phyloP scores from a whole-genome alignment of 176 grass and related monocot genomes.

The Paspalum notatum region DNA sequence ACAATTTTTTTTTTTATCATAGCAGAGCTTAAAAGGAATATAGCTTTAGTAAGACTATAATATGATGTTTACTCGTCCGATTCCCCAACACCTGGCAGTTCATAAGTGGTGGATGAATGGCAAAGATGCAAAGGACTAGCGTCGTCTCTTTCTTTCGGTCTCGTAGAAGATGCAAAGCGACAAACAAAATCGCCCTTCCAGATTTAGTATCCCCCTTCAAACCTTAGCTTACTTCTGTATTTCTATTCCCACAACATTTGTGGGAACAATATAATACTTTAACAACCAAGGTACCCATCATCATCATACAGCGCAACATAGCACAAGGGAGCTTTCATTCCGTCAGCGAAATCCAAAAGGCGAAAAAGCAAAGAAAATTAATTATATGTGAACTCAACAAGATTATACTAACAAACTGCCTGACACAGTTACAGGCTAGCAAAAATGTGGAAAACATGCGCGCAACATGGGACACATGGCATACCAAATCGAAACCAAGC shows the following conservation, averaged over 20 bases:
- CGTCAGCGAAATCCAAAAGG: background rate
- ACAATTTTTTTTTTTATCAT: background rate
- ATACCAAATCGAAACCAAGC: background rate
- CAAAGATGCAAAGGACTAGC: background rate
- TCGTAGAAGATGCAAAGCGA: background rate
- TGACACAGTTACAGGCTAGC: background rate
- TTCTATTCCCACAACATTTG: background rate
- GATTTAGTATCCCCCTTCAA: background rate
- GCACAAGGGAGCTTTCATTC: constrained; percentile 7
- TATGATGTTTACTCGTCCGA: background rate
- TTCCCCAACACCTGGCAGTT: background rate
- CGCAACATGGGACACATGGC: background rate
- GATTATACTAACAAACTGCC: too few relatives aligned
- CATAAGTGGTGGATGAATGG: background rate
- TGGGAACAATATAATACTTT: constrained; percentile 10
- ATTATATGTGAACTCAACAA: background rate
- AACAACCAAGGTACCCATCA: background rate
- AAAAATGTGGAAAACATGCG: background rate
- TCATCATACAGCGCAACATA: background rate
- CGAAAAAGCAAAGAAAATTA: background rate
- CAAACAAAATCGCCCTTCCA: background rate
- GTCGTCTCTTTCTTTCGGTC: background rate
- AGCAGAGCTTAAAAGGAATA: background rate
- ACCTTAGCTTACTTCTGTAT: background rate
- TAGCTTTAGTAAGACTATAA: background rate